Conservation (phyloP, 768 basidiomycete genomes). For the Leccinum variicolor region DNA sequence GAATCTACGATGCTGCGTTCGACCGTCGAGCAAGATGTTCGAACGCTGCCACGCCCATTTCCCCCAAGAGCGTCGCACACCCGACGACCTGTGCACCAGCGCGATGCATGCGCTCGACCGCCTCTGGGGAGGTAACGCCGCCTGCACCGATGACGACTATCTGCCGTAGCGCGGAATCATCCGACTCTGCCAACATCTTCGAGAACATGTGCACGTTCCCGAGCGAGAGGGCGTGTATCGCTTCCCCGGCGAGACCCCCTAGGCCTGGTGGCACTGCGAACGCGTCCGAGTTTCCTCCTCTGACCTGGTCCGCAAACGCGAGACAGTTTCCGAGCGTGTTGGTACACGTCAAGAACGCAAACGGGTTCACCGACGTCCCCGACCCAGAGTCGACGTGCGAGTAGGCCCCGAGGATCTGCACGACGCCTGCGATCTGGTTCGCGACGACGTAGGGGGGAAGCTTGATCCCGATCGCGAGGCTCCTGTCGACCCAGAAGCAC, state of each 20-base stretch:
- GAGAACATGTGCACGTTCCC: slow-evolving; percentile 73
- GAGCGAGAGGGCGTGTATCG: slow-evolving; percentile 70
- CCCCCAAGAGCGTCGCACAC: slow-evolving; percentile 54
- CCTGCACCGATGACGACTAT: slow-evolving; percentile 79
- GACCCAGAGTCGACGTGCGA: slow-evolving; percentile 16
- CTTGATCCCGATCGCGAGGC: slow-evolving; percentile 71
- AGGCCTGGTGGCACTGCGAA: slow-evolving; percentile 63
- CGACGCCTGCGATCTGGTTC: slow-evolving; percentile 56
- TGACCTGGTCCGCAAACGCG: slow-evolving; percentile 55
- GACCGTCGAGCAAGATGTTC: slow-evolving; percentile 33
- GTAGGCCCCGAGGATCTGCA: slow-evolving; percentile 45
- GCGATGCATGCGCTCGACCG: slow-evolving; percentile 62
- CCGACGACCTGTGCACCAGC: slow-evolving; percentile 76
- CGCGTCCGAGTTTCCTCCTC: slow-evolving; percentile 3
- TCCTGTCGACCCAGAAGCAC: slow-evolving; percentile 45
- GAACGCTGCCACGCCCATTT: slow-evolving; percentile 52
- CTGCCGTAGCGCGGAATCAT: slow-evolving; percentile 38
- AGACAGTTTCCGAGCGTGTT: slow-evolving; percentile 77
- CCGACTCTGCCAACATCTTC: slow-evolving; percentile 43
- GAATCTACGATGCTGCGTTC: not conserved
- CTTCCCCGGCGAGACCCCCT: slow-evolving; percentile 77
- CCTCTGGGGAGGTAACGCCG: slow-evolving; percentile 64
- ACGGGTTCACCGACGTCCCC: slow-evolving; percentile 37
- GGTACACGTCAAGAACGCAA: slow-evolving; percentile 76
- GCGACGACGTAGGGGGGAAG: slow-evolving; percentile 70